Conservation (phyloP, 179 eudicot species). For the Carnegiea gigantea region DNA sequence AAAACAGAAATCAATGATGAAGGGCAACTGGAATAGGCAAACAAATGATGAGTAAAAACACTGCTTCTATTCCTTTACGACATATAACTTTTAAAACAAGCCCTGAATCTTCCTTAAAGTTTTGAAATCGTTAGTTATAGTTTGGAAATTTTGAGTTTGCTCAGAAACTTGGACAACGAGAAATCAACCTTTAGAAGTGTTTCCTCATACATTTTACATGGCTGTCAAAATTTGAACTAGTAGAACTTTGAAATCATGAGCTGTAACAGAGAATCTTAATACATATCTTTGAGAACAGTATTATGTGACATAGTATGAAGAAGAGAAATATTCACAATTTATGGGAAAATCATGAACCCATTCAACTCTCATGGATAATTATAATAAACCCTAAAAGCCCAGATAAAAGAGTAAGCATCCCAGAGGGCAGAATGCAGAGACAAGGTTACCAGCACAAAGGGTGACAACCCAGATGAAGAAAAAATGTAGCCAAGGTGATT, state of each 20-base stretch:
- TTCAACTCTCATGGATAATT: not conserved
- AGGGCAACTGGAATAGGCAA: too few species aligned
- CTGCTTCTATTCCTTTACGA: not conserved
- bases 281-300: not conserved
- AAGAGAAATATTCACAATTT: not conserved
- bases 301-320: not conserved
- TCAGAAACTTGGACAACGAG: not conserved
- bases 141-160: not conserved
- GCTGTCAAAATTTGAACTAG: not conserved
- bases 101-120: too few species aligned
- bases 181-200: not conserved
- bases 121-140: too few species aligned
- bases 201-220: not conserved
- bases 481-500: conserved; percentile 34
- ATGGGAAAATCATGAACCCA: not conserved
- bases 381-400: not conserved
- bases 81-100: too few species aligned
- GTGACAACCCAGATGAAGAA: conserved; percentile 38
- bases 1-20: too few species aligned
- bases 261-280: not conserved
- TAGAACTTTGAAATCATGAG: not conserved
- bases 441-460: conserved; percentile 20
- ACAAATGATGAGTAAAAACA: not conserved
- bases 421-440: not conserved
- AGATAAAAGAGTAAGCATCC: not conserved